Evolutionary conservation across 139 green algal species (phyloP).

Genomic region (Limnomonas spitsbergensis): DNA sequence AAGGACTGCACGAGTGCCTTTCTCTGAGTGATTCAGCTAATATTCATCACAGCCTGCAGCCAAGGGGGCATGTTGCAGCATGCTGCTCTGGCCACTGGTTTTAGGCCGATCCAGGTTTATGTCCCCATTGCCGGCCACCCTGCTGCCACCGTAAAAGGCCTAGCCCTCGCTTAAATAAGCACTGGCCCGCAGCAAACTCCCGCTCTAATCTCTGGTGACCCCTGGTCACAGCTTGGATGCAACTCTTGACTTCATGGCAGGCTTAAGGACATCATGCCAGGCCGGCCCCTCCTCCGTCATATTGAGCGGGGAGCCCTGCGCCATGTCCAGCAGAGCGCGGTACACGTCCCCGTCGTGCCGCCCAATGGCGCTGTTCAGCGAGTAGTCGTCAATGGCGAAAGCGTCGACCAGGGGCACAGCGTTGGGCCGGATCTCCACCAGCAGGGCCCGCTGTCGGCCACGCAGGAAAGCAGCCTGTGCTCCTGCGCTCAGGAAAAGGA

Average conservation of each 20-base stretch:
- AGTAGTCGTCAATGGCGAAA: conserved; percentile 76
- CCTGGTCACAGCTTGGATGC: conserved; percentile 3
- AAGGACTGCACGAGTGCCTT: no score
- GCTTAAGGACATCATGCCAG: conserved; percentile 74
- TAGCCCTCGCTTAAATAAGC: no score
- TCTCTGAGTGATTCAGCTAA: no score
- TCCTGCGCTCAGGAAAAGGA: conserved; percentile 26
- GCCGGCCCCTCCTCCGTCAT: conserved; percentile 75
- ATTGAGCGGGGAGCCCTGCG: conserved; percentile 76
- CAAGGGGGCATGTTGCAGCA: no score
- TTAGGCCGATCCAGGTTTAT: no score
- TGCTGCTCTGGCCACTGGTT: no score
- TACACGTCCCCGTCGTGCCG: conserved; percentile 81
- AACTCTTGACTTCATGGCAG: conserved; percentile 34
- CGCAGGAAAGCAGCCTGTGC: conserved; percentile 54
- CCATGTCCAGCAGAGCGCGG: conserved; percentile 70
- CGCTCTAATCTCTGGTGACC: no score
- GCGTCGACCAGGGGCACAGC: conserved; percentile 77
- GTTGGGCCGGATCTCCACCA: conserved; percentile 70
- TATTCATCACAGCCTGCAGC: no score
- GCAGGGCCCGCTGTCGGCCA: conserved; percentile 48
- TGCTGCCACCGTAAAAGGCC: no score
- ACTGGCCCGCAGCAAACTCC: no score
- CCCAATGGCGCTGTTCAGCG: conserved; percentile 76
- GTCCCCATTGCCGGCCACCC: no score